Evolutionary conservation across 495 filamentous ascomycete genomes (phyloP).

Genomic region (Cercophora scortea): DNA sequence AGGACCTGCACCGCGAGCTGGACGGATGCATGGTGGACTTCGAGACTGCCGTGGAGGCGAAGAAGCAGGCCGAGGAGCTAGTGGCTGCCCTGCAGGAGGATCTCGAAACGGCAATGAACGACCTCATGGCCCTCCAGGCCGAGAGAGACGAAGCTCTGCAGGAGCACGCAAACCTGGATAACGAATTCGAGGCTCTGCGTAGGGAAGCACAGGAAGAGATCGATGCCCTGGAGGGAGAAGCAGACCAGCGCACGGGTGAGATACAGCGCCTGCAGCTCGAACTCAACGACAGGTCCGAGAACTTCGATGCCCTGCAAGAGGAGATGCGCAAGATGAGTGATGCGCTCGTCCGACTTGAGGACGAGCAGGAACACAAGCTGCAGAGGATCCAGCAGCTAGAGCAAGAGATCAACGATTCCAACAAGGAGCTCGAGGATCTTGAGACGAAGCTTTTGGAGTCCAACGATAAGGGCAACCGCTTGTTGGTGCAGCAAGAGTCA

Average conservation of each 20-base stretch:
- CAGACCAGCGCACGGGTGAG: slow-evolving; percentile 65
- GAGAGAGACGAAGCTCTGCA: slow-evolving; percentile 83
- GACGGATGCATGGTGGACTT: slow-evolving; percentile 59
- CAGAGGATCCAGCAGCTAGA: slow-evolving; percentile 62
- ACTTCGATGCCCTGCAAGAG: slow-evolving; percentile 73
- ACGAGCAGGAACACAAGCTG: slow-evolving; percentile 64
- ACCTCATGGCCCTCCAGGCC: slow-evolving; percentile 70
- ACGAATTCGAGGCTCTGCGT: slow-evolving; percentile 67
- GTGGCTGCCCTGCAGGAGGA: slow-evolving; percentile 63
- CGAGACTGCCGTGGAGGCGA: slow-evolving; percentile 51
- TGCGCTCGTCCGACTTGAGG: slow-evolving; percentile 73
- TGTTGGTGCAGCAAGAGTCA: slow-evolving; percentile 86
- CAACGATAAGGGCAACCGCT: slow-evolving; percentile 74
- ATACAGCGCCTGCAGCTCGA: slow-evolving; percentile 63
- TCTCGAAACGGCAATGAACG: slow-evolving; percentile 65
- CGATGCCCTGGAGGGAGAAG: slow-evolving; percentile 69
- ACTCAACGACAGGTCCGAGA: slow-evolving; percentile 65
- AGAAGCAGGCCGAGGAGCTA: slow-evolving; percentile 52
- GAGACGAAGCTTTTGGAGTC: slow-evolving; percentile 70
- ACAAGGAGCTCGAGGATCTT: slow-evolving; percentile 68
- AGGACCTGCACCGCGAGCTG: slow-evolving; percentile 68
- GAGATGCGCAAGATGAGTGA: slow-evolving; percentile 91
- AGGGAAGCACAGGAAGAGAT: slow-evolving; percentile 80
- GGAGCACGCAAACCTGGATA: slow-evolving; percentile 70
- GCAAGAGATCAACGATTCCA: slow-evolving; percentile 64